phyloP scores from a whole-genome alignment of 2,329 filamentous ascomycete genomes.

The Domatiomyces globalis region DNA sequence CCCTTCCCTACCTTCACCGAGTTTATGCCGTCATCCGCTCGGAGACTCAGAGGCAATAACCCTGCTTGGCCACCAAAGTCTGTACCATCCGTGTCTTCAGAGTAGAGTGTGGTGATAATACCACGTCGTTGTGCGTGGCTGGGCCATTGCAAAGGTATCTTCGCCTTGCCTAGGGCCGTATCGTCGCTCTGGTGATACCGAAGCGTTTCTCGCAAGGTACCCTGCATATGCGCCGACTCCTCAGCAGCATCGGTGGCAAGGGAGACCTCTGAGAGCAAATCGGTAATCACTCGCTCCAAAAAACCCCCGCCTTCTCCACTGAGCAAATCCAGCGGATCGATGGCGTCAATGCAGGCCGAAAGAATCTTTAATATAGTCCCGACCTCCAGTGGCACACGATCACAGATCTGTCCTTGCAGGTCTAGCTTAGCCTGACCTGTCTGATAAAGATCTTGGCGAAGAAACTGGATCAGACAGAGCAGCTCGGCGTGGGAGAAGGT shows the following conservation, averaged over 20 bases:
- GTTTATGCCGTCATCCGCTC: slow-evolving; percentile 35
- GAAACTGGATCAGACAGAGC: slow-evolving; percentile 19
- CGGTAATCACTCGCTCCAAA: slow-evolving; percentile 26
- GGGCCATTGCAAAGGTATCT: background rate
- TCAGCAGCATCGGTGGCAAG: slow-evolving; percentile 34
- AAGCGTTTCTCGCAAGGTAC: slow-evolving; percentile 33
- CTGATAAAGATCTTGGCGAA: slow-evolving; percentile 18
- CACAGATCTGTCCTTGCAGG: background rate
- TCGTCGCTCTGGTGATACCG: slow-evolving; percentile 24
- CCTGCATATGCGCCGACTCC: slow-evolving; percentile 33
- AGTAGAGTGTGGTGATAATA: slow-evolving; percentile 15
- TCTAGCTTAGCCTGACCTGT: slow-evolving; percentile 11
- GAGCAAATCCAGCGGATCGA: slow-evolving; percentile 31
- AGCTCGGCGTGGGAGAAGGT: slow-evolving; percentile 9
- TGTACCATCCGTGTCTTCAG: slow-evolving; percentile 9
- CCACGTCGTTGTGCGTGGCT: slow-evolving; percentile 5
- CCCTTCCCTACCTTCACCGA: slow-evolving; percentile 41
- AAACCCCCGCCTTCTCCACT: slow-evolving; percentile 27
- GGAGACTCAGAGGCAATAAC: slow-evolving; percentile 45
- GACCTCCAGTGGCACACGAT: slow-evolving; percentile 29
- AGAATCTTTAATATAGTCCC: slow-evolving; percentile 28
- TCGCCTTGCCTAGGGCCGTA: background rate
- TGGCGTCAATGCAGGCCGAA: slow-evolving; percentile 32
- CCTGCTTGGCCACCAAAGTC: slow-evolving; percentile 3
- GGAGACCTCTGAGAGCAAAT: slow-evolving; percentile 36